Evolutionary conservation across 805 yeast species (phyloP), one percentile per base, ranked within the genome.

Genomic region (Wickerhamiella sorbophila): DNA sequence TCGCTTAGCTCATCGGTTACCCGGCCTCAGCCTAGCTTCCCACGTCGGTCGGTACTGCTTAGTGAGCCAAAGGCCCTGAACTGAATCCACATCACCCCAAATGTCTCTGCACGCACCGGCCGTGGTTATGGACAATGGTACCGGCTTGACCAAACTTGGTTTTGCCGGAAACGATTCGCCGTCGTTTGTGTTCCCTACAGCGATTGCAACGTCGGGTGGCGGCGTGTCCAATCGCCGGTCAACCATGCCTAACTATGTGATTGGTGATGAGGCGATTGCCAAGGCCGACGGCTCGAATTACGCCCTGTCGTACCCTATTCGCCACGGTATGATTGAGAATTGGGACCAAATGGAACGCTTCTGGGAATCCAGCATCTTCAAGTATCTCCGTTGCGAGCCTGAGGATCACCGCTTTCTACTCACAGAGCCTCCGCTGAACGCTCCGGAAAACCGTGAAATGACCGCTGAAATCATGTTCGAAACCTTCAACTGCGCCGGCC

Each of bases 281-380:
- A 94, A 95, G 12, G 80, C 96, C n/a, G 79, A 75, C 53, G 94
- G 95, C 4, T 85, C 95, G 48, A 70, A 84, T 22, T 91, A 91
- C 63, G 79, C 87, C 22, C 67, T 91, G 45, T 74, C 77, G 48
- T 91, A 91, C 57, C 98, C 98, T 16, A 86, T 91, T 47, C 80
- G 86, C 62, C 98, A 91, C 58, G 98, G 98, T 20, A 98, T 91
- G 67, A 81, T 91, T 48, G 98, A 91, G 62, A 85, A 91, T 62
- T 91, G 98, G 98, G 98, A 91, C 65, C 96, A 91, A 59, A 91
- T 91, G 98, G 98, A 91, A 63, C 73, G 98, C 59, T 88, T 86
- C 63, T 91, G 98, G 98, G 97, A 91, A 58, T 82, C 83, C 56
- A 84, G 95, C 37, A 87, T 91, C 56, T 91, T 91, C 69, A 88